Conservation (phyloP, 768 basidiomycete species). For the Agaricus blazei region DNA sequence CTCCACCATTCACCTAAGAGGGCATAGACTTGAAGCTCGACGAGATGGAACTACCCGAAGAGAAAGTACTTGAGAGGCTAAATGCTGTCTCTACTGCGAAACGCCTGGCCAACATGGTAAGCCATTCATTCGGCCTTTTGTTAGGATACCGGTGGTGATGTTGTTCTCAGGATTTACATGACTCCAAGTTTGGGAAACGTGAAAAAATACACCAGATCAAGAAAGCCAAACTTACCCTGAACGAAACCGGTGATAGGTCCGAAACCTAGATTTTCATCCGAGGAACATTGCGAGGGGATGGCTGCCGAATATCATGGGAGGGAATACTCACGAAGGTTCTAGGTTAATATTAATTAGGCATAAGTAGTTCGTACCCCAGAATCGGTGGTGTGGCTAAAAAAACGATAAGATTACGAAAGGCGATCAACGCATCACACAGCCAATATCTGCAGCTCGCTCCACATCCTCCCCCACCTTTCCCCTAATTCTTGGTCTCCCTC, state of each 20-base stretch:
- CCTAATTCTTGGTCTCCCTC: conserved; percentile 9
- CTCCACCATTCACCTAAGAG: background rate
- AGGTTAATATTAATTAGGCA: background rate
- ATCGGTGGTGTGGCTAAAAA: background rate
- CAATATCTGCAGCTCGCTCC: conserved; percentile 7
- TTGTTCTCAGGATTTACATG: conserved; percentile 64
- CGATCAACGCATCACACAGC: background rate
- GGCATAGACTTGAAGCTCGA: conserved; percentile 63
- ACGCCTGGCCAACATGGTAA: conserved; percentile 88
- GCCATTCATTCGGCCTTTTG: conserved; percentile 17
- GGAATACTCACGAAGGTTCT: background rate
- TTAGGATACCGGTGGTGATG: background rate
- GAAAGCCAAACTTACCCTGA: conserved; percentile 20
- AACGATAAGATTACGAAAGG: conserved; percentile 8
- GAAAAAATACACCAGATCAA: conserved; percentile 81
- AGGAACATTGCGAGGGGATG: background rate
- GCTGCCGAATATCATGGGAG: conserved; percentile 6
- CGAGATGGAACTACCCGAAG: conserved; percentile 76
- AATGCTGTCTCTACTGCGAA: conserved; percentile 92
- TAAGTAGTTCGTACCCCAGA: background rate
- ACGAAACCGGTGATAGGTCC: conserved; percentile 11
- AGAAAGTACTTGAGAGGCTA: conserved; percentile 74
- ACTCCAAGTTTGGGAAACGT: conserved; percentile 83
- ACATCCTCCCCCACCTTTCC: background rate
- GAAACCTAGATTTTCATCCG: conserved; percentile 9